Evolutionary conservation across 768 basidiomycete species (phyloP).

Genomic region (Glaciozyma martinii): DNA sequence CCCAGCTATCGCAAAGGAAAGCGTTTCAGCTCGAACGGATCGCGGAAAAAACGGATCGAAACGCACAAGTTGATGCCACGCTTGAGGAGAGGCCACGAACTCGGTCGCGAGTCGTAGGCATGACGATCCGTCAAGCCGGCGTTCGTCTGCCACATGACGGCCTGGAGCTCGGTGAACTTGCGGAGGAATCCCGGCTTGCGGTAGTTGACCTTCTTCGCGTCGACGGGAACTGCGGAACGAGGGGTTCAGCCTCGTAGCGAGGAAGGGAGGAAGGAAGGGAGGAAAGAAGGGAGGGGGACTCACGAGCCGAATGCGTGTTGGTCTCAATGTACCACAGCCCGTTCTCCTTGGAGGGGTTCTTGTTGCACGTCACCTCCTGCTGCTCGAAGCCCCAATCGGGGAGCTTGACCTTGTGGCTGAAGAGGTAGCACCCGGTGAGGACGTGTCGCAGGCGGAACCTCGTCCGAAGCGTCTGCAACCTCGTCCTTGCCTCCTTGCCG

Average conservation of each 20-base stretch:
- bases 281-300: conserved; percentile 37
- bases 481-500: conserved; percentile 58
- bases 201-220: conserved; percentile 83
- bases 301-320: conserved; percentile 60
- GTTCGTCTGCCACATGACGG: conserved; percentile 82
- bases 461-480: conserved; percentile 69
- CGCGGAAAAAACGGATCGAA: background rate
- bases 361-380: conserved; percentile 99
- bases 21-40: background rate
- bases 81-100: conserved; percentile 76
- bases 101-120: conserved; percentile 87
- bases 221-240: conserved; percentile 51
- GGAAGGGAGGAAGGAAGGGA: background rate
- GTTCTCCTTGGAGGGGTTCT: conserved; percentile 80
- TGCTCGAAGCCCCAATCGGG: conserved; percentile 98
- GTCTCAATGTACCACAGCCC: conserved; percentile 94
- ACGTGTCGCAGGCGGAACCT: conserved; percentile 73
- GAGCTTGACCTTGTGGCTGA: conserved; percentile 94
- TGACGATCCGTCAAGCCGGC: conserved; percentile 92
- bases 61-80: conserved; percentile 72
- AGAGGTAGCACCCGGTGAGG: conserved; percentile 87
- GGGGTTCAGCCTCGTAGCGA: background rate
- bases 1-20: conserved; percentile 80
- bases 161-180: conserved; percentile 85
- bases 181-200: conserved; percentile 73